Base-by-base conservation (phyloP, 140 eudicot species). In the Anethum foeniculum region DNA sequence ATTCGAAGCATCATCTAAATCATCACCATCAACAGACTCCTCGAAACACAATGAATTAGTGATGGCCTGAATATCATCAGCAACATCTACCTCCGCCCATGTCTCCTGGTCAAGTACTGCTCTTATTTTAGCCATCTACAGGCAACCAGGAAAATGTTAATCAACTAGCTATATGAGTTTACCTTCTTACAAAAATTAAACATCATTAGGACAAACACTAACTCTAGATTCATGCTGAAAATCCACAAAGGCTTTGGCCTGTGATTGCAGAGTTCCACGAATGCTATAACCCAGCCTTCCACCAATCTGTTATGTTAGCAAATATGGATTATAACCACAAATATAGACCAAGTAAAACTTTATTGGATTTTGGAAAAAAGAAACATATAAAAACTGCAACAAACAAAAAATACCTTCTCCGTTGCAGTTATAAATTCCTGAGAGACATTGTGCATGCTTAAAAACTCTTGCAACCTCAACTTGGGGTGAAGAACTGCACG, bases 281-380 rank as follows among this genome's bases (percentile, higher is more conserved):
- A 93, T 93, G 89, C 99, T 96, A 82, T 93, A 96, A 78, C 98
- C 99, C 91, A 96, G 91, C 88, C 99, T 96, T 91, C 98, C 99
- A 89, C 99, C 98, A 83, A 93, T 93, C 99, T 96, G 97, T 83
- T 54, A 88, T 80, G 76, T 83, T 64, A 80, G 77, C 80, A 85
- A 76, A 77, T 25, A 77, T 47, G 77, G 41, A 76, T 85, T 75
- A 90, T 41, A 77, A 84, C 76, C 86, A 68, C 73, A 76, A 75
- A 51, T 16, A 67, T 11, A 41, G 34, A 78, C 21, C 54, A 38
- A 25, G 44, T n/a, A 56, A 69, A 21, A 21, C 34, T 23, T 46
- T 54, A 30, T 0, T 23, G 25, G 19, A 79, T 2, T 46, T 15
- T 3, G 16, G 1, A 28, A 68, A 19, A 46, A 27, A 75, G 12